phyloP scores from a whole-genome alignment of 768 basidiomycete species.

The Boletus edulis region DNA sequence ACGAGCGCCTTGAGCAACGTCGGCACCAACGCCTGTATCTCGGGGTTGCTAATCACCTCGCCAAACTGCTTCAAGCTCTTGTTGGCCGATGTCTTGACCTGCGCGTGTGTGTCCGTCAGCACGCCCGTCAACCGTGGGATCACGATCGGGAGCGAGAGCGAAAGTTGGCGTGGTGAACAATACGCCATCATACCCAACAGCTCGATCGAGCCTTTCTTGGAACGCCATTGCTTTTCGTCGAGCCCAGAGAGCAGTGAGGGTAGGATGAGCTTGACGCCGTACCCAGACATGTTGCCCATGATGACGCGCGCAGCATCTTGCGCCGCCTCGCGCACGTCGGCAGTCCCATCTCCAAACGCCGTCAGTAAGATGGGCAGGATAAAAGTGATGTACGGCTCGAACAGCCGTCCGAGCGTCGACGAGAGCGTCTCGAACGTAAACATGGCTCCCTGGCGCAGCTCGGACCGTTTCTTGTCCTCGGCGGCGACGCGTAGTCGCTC shows the following conservation, averaged over 20 bases:
- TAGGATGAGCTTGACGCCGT: conserved; percentile 93
- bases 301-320: conserved; percentile 90
- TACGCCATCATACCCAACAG: conserved; percentile 98
- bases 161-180: conserved; percentile 93
- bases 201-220: conserved; percentile 97
- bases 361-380: conserved; percentile 81
- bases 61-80: conserved; percentile 96
- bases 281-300: conserved; percentile 93
- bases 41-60: conserved; percentile 97
- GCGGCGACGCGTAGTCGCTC: conserved; percentile 66
- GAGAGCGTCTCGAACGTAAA: conserved; percentile 94
- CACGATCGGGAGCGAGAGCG: conserved; percentile 91
- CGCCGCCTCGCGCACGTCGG: conserved; percentile 91
- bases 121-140: conserved; percentile 95
- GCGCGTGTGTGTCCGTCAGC: conserved; percentile 95
- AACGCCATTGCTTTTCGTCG: conserved; percentile 98
- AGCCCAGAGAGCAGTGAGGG: conserved; percentile 86
- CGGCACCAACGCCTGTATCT: conserved; percentile 89
- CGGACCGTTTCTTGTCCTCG: conserved; percentile 87
- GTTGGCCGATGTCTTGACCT: conserved; percentile 91
- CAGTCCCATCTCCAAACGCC: conserved; percentile 80
- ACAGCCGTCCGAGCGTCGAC: conserved; percentile 79
- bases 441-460: conserved; percentile 89
- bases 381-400: conserved; percentile 89
- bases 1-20: conserved; percentile 92